phyloP scores from a whole-genome alignment of 164 flowering plant species.

The Tetrastigma voinierianum region DNA sequence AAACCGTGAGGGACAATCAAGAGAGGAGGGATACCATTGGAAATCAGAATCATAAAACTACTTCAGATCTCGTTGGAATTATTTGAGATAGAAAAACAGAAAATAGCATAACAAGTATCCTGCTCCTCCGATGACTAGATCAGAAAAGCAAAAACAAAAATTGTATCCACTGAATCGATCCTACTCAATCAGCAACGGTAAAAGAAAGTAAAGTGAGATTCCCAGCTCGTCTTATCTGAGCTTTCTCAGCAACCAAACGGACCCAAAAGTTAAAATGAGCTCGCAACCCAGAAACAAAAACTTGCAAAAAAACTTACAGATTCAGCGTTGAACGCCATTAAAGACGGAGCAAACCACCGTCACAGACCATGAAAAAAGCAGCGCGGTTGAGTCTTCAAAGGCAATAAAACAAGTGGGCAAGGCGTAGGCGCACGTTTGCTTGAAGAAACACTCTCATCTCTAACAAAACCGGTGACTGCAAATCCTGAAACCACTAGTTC shows the following conservation, averaged over 20 bases:
- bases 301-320: slow-evolving; percentile 15
- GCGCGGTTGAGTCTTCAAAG: neutral
- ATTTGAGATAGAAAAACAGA: neutral
- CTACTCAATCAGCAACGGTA: neutral
- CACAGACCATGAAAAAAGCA: slow-evolving; percentile 1
- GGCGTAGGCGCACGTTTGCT: neutral
- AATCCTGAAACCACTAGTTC: neutral
- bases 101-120: neutral
- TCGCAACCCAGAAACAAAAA: neutral
- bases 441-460: slow-evolving; percentile 2
- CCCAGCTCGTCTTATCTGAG: neutral
- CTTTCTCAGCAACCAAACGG: slow-evolving; percentile 13
- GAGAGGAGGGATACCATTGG: neutral
- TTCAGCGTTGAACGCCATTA: slow-evolving; percentile 10
- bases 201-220: neutral
- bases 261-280: neutral
- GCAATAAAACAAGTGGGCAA: no score
- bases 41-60: neutral
- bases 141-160: neutral
- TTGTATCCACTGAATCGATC: neutral
- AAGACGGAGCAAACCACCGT: slow-evolving; percentile 3
- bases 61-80: slow-evolving; percentile 11
- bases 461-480: slow-evolving; percentile 2
- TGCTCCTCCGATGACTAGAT: neutral
- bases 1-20: neutral